Base-by-base conservation (phyloP, 1,284 basidiomycete species). In the Tilletia caries region DNA sequence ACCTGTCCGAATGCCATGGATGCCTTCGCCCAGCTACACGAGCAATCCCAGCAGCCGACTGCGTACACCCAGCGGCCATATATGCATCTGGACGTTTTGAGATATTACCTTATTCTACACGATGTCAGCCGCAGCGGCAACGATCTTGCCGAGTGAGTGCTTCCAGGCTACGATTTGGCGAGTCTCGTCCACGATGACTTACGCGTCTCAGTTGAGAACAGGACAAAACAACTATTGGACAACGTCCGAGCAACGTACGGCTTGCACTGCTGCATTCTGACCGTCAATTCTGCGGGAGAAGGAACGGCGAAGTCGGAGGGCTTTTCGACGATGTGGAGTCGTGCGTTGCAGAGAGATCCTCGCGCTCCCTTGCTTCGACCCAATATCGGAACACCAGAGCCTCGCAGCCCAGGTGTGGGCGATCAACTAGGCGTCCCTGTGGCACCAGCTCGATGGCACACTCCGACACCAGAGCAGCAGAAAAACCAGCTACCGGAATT, bases 61-160 rank as follows among this genome's bases (percentile, higher is more conserved):
- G 72, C 76, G 2, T 81, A 79, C 43, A 64, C 71, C 1, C 65
- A 68, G 1, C 73, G 79, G 34, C 73, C 80, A 0, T 81, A 73
- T 68, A 70, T 81, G 62, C 76, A 82, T n/a, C 68, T 73, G 3
- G 73, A 78, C 25, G 68, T 78, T 27, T 71, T 82, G 46, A 75
- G 79, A 60, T 81, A 79, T 69, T 82, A 82, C 32, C 70, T 82
- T 6, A 71, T 82, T 15, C 66, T 82, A 6, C 80, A 82, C 65
- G 81, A 82, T 52, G 69, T 73, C 1, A 65, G 71, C 23, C 70
- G 71, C 3, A 71, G 72, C 12, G 76, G 78, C 4, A 6, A 66
- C 2, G 80, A 82, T 54, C 70, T 79, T 2, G n/a, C 62, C 15
- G 67, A 72, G 67, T 68, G 64, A 66, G 70, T 65, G 18, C 34